Evolutionary conservation across 306 rosid genomes (phyloP).

Genomic region (apple (Malus domestica)): ASM211411v1 NC_041792.1:30635907-30636406

Average conservation of each 20-base stretch:
- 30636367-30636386: not conserved
- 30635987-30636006: not conserved
- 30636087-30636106: not conserved
- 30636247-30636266: not conserved
- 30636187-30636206: not conserved
- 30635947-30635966: not conserved
- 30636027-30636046: not conserved
- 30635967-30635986: not conserved
- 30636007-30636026: not conserved
- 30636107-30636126: not conserved
- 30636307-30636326: not conserved
- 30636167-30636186: not conserved
- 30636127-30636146: not conserved
- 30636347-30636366: not conserved
- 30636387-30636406: constrained; percentile 53
- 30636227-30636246: not conserved
- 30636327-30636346: not conserved
- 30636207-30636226: not conserved
- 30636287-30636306: not conserved
- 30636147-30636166: not conserved
- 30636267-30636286: not conserved
- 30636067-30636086: not conserved
- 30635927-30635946: not conserved
- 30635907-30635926: not conserved
- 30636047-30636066: not conserved